Conservation (phyloP, 169 alveolate species). For the Plasmodium berghei region DNA sequence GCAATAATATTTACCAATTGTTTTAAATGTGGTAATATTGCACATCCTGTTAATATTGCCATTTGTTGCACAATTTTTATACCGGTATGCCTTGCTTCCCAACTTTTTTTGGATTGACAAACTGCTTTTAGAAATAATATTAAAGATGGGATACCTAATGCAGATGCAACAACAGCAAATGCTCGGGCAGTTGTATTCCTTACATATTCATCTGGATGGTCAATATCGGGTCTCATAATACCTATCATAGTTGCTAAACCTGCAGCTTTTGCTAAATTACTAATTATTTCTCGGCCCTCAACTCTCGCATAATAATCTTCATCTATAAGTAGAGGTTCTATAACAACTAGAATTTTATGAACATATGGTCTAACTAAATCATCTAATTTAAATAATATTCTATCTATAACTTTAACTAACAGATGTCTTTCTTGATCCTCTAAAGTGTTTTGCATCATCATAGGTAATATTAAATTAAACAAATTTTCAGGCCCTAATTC, state of each 20-base stretch:
- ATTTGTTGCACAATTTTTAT: slow-evolving; percentile 98
- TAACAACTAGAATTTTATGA: slow-evolving; percentile 98
- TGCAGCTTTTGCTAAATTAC: slow-evolving; percentile 97
- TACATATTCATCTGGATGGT: slow-evolving; percentile 99
- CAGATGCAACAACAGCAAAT: slow-evolving; percentile 99
- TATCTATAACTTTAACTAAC: slow-evolving; percentile 98
- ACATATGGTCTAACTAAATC: slow-evolving; percentile 98
- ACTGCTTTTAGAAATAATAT: slow-evolving; percentile 98
- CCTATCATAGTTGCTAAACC: slow-evolving; percentile 99
- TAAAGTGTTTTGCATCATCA: slow-evolving; percentile 97
- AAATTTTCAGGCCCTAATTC: slow-evolving; percentile 98
- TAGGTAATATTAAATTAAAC: slow-evolving; percentile 97
- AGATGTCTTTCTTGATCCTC: slow-evolving; percentile 99
- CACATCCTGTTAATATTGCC: slow-evolving; percentile 98
- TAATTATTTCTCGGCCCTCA: slow-evolving; percentile 98
- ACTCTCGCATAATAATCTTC: slow-evolving; percentile 99
- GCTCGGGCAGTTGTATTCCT: slow-evolving; percentile 99
- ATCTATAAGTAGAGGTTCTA: slow-evolving; percentile 99
- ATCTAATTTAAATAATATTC: slow-evolving; percentile 96
- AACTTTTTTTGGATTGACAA: slow-evolving; percentile 96
- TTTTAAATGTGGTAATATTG: slow-evolving; percentile 98
- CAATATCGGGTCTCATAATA: slow-evolving; percentile 99
- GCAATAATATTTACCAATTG: slow-evolving; percentile 97
- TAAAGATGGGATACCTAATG: slow-evolving; percentile 98
- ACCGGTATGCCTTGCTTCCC: slow-evolving; percentile 99